Evolutionary conservation across 2,329 filamentous ascomycete genomes (phyloP).

Genomic region (Incumbomyces lentus): DNA sequence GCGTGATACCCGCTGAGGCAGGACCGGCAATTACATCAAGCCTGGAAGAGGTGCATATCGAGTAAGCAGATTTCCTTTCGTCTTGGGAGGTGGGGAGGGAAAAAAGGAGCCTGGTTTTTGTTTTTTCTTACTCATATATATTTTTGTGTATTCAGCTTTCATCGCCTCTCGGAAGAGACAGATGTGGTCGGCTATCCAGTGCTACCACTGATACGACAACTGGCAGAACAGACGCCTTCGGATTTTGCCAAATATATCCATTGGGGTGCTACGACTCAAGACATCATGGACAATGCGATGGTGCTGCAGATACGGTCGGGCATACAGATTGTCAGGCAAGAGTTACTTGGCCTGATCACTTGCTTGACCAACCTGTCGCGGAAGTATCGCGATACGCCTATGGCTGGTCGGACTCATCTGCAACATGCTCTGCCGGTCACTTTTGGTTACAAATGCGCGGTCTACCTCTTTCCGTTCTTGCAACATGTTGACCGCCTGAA

Average conservation of each 20-base stretch:
- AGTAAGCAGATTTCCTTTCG: constrained; percentile 9
- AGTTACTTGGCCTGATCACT: constrained; percentile 34
- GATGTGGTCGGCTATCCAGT: constrained; percentile 23
- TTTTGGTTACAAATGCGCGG: constrained; percentile 49
- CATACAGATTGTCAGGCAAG: constrained; percentile 37
- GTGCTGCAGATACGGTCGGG: constrained; percentile 45
- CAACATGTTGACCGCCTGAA: constrained; percentile 40
- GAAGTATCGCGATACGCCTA: constrained; percentile 43
- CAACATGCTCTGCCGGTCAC: constrained; percentile 49
- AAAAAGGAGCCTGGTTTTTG: no score
- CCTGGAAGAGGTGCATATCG: constrained; percentile 10
- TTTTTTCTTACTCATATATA: not conserved
- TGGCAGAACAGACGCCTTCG: constrained; percentile 15
- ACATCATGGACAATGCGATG: constrained; percentile 48
- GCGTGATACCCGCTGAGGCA: constrained; percentile 18
- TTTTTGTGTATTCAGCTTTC: constrained; percentile 11
- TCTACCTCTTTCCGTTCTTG: constrained; percentile 42
- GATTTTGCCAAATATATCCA: constrained; percentile 40
- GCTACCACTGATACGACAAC: constrained; percentile 21
- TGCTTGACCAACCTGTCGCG: constrained; percentile 34
- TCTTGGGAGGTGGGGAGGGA: no score
- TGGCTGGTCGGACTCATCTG: constrained; percentile 49
- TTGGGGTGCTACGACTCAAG: constrained; percentile 51
- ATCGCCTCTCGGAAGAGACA: constrained; percentile 20
- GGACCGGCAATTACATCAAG: constrained; percentile 16